Evolutionary conservation across 345 rosid species (phyloP).

Genomic region (Psidium guajava): DNA sequence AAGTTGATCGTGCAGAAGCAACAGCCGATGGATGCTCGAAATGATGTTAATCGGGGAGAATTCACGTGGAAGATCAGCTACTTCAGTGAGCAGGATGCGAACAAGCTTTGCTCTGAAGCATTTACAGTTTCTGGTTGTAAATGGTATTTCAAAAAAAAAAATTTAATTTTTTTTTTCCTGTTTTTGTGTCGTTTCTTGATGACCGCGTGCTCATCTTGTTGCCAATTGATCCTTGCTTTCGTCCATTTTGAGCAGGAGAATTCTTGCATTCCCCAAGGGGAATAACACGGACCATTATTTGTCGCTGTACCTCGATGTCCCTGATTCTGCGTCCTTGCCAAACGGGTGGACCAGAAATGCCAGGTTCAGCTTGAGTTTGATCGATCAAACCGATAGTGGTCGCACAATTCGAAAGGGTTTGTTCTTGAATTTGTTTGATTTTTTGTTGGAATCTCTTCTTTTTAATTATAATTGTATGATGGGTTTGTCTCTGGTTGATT

Average conservation of each 20-base stretch:
- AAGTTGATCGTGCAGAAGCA: background rate
- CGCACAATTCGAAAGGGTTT: background rate
- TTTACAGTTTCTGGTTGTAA: background rate
- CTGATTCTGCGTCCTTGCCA: slow-evolving; percentile 10
- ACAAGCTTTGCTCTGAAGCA: background rate
- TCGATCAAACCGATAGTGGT: background rate
- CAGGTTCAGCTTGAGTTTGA: slow-evolving; percentile 6
- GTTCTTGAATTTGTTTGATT: background rate
- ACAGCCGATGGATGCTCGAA: background rate
- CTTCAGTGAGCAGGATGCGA: background rate
- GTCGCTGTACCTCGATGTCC: slow-evolving; percentile 7
- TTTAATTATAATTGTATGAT: background rate
- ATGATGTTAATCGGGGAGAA: background rate
- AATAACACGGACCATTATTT: background rate
- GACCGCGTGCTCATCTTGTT: background rate
- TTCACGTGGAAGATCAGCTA: background rate
- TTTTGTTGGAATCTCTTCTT: background rate
- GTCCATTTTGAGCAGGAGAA: background rate
- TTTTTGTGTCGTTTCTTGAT: background rate
- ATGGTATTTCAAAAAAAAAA: background rate
- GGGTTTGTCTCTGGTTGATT: background rate
- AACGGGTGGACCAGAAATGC: slow-evolving; percentile 16
- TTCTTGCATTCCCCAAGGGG: background rate
- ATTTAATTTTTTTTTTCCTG: too few relatives aligned
- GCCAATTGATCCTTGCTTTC: background rate